Base-by-base conservation (phyloP, 1,284 basidiomycete species). In the Xanthoconium separans region DNA sequence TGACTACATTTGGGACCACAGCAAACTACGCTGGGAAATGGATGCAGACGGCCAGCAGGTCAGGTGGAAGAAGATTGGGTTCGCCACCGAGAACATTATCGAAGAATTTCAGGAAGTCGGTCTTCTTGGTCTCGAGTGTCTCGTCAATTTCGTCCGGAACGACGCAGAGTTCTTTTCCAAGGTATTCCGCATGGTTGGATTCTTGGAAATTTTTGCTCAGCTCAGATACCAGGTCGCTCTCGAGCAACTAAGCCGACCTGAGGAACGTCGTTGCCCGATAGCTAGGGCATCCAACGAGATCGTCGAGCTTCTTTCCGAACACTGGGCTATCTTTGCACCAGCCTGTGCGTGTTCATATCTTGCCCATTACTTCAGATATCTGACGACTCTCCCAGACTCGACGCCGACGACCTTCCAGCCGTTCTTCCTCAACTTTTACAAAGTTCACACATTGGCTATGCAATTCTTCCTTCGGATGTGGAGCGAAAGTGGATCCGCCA, bases 391-490 rank as follows among this genome's bases (percentile, higher is more conserved):
- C 51, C 50, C 40, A 89, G 89, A 91, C 70, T 89, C 89, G 9
- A 89, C 89, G 2, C 87, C 91, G 5, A 88, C 90, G 2, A 82
- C 86, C 2, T 95, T 93, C 72, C 89, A 93, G 61, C 93, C 93
- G 0, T 94, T 95, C 75, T 88, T 98, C 70, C 80, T 98, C 56
- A 91, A 92, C 62, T 93, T 95, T 67, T 81, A 83, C 61, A 85
- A 84, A 55, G 86, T 96, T 11, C 95, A 98, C 71, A 77, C 82
- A 7, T 76, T 96, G 5, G 90, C 91, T 2, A 84, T 91, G 29
- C 85, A 85, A 53, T 97, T 98, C 77, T 97, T 97, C 76, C 74
- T 95, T 29, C 83, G 93, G 57, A 96, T 98, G 88, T 98, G 95
- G 95, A 85, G 82, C 63, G 95, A 98, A 71, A 93, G 91, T 59